Percentiles rank a stretch among this genome's conserved stretches.
Evolutionary conservation across 2,329 filamentous ascomycete species (phyloP).

Genomic region (Cryphonectria nitschkei): DNA sequence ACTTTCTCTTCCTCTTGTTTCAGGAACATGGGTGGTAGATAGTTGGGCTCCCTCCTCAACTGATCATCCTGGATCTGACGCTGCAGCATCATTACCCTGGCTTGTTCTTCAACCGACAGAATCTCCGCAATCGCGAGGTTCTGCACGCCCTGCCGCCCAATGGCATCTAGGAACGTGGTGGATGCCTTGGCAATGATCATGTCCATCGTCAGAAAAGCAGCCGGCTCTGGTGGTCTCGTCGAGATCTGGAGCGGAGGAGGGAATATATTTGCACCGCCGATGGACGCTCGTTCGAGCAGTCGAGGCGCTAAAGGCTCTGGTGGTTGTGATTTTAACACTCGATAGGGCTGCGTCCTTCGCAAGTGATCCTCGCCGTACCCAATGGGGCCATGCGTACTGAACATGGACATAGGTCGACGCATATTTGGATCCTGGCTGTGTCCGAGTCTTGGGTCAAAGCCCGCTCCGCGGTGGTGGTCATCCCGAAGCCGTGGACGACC

Average conservation of each 20-base stretch:
- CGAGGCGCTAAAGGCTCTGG: constrained; percentile 52
- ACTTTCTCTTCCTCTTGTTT: constrained; percentile 58
- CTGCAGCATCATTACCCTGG: constrained; percentile 55
- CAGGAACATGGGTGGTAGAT: constrained; percentile 65
- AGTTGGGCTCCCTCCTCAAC: constrained; percentile 60
- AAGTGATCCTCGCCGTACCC: constrained; percentile 51
- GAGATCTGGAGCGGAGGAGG: constrained; percentile 48
- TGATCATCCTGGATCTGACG: constrained; percentile 61
- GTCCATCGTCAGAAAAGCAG: constrained; percentile 62
- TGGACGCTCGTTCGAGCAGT: constrained; percentile 55
- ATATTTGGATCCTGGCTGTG: constrained; percentile 47
- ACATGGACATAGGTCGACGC: constrained; percentile 56
- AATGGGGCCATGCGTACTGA: constrained; percentile 49
- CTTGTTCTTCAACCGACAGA: constrained; percentile 54
- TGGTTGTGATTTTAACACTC: constrained; percentile 58
- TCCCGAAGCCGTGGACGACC: constrained; percentile 78
- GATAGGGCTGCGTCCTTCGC: constrained; percentile 52
- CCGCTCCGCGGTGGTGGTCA: constrained; percentile 58
- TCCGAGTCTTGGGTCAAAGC: constrained; percentile 57
- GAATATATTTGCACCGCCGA: constrained; percentile 54
- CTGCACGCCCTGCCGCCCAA: constrained; percentile 52
- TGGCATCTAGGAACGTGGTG: constrained; percentile 56
- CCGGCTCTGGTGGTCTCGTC: constrained; percentile 51
- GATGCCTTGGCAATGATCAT: constrained; percentile 63
- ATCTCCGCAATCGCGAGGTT: constrained; percentile 59